Evolutionary conservation across 371 early-diverging fungal species (phyloP).

Genomic region (Conidiobolus incongruus): DNA sequence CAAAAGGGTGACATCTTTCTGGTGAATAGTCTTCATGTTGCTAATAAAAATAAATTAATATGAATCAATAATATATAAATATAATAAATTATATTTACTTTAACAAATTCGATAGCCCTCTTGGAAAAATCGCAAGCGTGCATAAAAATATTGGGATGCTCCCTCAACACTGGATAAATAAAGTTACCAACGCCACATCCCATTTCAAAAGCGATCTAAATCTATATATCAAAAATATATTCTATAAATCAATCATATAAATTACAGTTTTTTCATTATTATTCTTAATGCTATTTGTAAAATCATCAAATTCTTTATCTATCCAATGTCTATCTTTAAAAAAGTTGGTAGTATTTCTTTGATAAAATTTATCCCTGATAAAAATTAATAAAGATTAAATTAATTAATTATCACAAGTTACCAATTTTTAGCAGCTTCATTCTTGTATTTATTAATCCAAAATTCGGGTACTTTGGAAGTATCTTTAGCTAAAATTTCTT

Average conservation of each 20-base stretch:
- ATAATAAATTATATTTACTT: too few relatives aligned
- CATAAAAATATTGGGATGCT: constrained; percentile 36
- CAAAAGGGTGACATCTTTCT: constrained; percentile 53
- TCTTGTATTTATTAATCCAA: constrained; percentile 1
- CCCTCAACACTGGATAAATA: constrained; percentile 68
- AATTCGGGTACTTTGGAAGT: not conserved
- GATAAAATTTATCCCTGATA: constrained; percentile 60
- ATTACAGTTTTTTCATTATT: not conserved
- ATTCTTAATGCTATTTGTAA: constrained; percentile 7
- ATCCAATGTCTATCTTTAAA: constrained; percentile 94
- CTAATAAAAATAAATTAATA: constrained; percentile 6
- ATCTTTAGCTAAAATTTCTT: constrained; percentile 7
- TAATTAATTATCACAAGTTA: not conserved
- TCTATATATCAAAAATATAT: not conserved
- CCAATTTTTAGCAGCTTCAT: constrained; percentile 4
- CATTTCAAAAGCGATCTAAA: constrained; percentile 24
- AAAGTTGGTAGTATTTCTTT: constrained; percentile 82
- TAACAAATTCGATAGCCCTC: constrained; percentile 56
- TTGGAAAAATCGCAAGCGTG: constrained; percentile 73
- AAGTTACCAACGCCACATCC: constrained; percentile 98
- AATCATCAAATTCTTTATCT: constrained; percentile 81
- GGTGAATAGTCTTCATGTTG: constrained; percentile 28
- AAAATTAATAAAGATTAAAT: not conserved
- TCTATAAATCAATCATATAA: too few relatives aligned
- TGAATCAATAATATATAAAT: too few relatives aligned